Evolutionary conservation across 768 basidiomycete genomes (phyloP), one percentile per base, ranked within the genome.

Genomic region (Pleurotus salmoneostramineus): DNA sequence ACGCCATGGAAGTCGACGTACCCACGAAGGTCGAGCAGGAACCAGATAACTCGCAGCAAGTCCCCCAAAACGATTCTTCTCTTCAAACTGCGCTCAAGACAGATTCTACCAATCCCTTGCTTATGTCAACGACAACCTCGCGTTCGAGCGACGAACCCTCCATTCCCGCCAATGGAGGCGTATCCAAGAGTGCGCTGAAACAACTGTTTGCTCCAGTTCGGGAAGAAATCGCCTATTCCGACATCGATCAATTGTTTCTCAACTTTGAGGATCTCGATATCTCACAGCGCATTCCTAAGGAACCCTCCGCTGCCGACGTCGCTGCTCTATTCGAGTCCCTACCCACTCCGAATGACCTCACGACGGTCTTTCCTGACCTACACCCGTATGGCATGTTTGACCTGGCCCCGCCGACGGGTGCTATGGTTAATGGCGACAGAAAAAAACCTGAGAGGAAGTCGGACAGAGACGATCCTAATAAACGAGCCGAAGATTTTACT

Each of bases 281-380:
- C 21, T 33, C 61, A 12, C 60, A 60, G 2, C 15, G 61, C 5
- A 68, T 65, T 17, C 51, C 63, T 17, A 63, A 65, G 31, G 61
- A 61, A 34, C 69, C 69, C 56, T 58, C 60, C 17, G 64, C 65
- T 10, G 71, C 75, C 4, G 72, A 71, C 6, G 59, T 58, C 44
- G 58, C 58, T 14, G 6, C 27, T 5, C 17, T 49, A 15, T 59
- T 65, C 15, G 67, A 68, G 34, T 59, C 66, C 5, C 63, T 65
- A 7, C 67, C 66, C 15, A 68, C 71, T 17, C 68, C 79, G 56
- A 63, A 77, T 48, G 85, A 85, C 61, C 73, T 88, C 27, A 78
- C 81, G 1, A 79, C 83, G 34, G 82, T 98, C 43, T 97, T 97
- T 68, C 93, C 95, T 0, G 96, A 97, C 57, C 79, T 96, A 8